phyloP scores from a whole-genome alignment of 441 rosid species.

The Croton laevigatus region DNA sequence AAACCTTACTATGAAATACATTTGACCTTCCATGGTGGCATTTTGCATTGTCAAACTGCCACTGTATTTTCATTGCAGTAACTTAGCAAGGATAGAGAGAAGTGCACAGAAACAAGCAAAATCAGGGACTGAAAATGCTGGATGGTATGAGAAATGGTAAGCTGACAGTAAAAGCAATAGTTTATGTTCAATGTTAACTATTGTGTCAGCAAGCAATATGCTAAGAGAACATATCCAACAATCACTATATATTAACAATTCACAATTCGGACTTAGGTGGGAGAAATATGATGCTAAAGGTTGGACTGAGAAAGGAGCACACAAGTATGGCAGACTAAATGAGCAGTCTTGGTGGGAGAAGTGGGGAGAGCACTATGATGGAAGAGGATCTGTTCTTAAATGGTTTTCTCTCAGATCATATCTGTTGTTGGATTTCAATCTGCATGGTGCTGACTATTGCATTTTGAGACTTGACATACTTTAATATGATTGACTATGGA shows the following conservation, averaged over 20 bases:
- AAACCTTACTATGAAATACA: constrained; percentile 6
- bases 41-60: constrained; percentile 5
- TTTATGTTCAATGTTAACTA: constrained; percentile 1
- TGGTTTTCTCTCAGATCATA: constrained; percentile 48
- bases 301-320: constrained; percentile 98
- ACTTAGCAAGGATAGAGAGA: constrained; percentile 94
- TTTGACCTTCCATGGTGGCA: constrained; percentile 10
- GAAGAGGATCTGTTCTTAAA: constrained; percentile 96
- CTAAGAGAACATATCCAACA: background rate
- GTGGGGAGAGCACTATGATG: constrained; percentile 99
- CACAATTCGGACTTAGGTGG: constrained; percentile 66
- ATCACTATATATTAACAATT: background rate
- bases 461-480: background rate
- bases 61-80: constrained; percentile 47
- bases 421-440: background rate
- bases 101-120: constrained; percentile 99
- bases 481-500: background rate
- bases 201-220: constrained; percentile 12
- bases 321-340: constrained; percentile 90
- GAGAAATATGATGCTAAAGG: constrained; percentile 99
- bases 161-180: constrained; percentile 23
- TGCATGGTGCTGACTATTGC: constrained; percentile 1
- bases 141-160: constrained; percentile 99
- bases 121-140: constrained; percentile 92
- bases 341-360: constrained; percentile 99